phyloP scores from a whole-genome alignment of 495 filamentous ascomycete genomes.

The Terfezia claveryi region DNA sequence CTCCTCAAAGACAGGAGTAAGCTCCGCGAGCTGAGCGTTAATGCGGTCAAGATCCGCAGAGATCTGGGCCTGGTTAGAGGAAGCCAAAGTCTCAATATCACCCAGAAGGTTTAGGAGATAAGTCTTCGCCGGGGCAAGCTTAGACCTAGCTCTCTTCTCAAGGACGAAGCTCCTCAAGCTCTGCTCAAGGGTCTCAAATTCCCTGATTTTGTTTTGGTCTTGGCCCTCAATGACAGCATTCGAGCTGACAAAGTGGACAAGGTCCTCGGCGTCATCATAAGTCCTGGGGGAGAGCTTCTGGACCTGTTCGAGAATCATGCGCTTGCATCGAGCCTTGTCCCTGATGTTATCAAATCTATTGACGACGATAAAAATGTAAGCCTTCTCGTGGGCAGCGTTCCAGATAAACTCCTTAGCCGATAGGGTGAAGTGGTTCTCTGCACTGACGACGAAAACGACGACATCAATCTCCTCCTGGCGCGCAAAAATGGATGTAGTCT shows the following conservation, averaged over 20 bases:
- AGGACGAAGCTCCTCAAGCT: conserved; percentile 83
- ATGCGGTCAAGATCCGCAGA: conserved; percentile 72
- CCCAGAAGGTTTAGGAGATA: conserved; percentile 86
- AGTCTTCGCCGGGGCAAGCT: conserved; percentile 84
- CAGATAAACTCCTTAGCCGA: conserved; percentile 93
- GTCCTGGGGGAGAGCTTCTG: conserved; percentile 65
- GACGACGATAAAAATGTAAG: conserved; percentile 97
- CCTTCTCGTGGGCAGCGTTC: conserved; percentile 87
- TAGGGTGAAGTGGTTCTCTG: conserved; percentile 90
- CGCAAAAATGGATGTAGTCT: conserved; percentile 91
- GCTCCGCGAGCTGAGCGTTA: conserved; percentile 49
- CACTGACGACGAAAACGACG: conserved; percentile 93
- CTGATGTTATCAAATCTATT: conserved; percentile 90
- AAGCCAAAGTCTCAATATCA: conserved; percentile 60
- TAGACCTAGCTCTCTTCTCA: conserved; percentile 84
- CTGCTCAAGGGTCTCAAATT: conserved; percentile 74
- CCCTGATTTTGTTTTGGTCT: conserved; percentile 62
- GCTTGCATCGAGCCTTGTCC: conserved; percentile 68
- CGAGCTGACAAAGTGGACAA: conserved; percentile 95
- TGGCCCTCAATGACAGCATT: conserved; percentile 88
- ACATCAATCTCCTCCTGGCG: conserved; percentile 97
- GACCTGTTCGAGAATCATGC: conserved; percentile 82
- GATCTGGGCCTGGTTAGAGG: conserved; percentile 70
- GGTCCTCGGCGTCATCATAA: conserved; percentile 72
- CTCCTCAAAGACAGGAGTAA: conserved; percentile 67